Evolutionary conservation across 177 flowering plant species (phyloP).

Genomic region (Vitis hybrid): DNA sequence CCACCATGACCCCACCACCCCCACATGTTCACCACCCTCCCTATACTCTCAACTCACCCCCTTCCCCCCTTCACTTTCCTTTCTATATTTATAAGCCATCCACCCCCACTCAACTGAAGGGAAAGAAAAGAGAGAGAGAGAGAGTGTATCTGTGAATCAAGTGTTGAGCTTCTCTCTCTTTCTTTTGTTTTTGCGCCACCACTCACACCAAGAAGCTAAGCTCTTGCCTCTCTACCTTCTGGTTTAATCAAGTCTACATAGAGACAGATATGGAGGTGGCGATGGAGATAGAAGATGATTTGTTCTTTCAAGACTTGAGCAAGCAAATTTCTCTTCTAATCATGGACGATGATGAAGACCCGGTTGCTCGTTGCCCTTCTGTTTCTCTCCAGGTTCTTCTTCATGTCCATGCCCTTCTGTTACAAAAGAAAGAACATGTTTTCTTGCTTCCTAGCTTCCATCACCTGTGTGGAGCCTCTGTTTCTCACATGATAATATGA

Average conservation of each 20-base stretch:
- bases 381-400: conserved; percentile 60
- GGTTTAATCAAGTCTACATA: not conserved
- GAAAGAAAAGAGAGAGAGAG: not conserved
- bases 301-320: conserved; percentile 65
- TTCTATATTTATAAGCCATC: conserved; percentile 21
- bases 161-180: too few species aligned
- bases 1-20: conserved; percentile 35
- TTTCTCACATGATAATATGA: not conserved
- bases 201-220: too few species aligned
- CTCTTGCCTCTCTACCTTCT: too few species aligned
- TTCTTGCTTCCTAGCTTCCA: too few species aligned
- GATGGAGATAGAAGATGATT: conserved; percentile 59
- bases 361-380: conserved; percentile 38
- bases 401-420: conserved; percentile 1
- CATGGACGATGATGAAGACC: conserved; percentile 76
- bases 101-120: conserved; percentile 10
- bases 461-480: too few species aligned
- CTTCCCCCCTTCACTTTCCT: not conserved
- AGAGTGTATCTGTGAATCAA: too few species aligned
- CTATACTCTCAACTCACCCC: not conserved
- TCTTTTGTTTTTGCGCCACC: too few species aligned
- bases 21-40: conserved; percentile 27
- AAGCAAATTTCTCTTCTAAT: conserved; percentile 75
- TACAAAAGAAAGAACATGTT: not conserved
- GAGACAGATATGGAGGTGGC: conserved; percentile 26